Evolutionary conservation across 225 moss, liverwort and hornwort species (phyloP).

Genomic region (Ulota crispa): DNA sequence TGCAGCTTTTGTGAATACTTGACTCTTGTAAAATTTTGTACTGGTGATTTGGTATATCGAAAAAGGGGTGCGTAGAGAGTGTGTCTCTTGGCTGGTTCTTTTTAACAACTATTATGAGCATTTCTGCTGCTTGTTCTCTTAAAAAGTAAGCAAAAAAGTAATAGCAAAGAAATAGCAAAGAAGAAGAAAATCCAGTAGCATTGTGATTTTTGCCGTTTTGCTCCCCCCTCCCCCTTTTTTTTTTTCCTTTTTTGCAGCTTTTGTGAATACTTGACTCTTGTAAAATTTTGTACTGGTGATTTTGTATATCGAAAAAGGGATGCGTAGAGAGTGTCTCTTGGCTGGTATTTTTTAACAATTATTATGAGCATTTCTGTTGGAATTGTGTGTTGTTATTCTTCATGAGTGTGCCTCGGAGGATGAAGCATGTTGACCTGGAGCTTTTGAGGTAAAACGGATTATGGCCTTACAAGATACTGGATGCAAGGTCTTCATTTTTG

Average conservation of each 20-base stretch:
- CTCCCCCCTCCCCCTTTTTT: too few species aligned
- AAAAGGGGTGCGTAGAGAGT: neutral
- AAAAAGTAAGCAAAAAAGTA: too few species aligned
- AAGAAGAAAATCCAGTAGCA: neutral
- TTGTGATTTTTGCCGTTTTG: conserved; percentile 7
- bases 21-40: conserved; percentile 38
- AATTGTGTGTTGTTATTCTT: neutral
- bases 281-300: conserved; percentile 34
- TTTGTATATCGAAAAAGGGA: neutral
- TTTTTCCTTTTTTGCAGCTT: neutral
- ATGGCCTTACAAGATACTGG: too few species aligned
- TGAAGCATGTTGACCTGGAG: too few species aligned
- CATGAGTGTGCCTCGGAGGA: too few species aligned
- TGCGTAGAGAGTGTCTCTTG: neutral
- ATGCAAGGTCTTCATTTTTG: too few species aligned
- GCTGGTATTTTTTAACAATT: neutral
- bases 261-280: conserved; percentile 36
- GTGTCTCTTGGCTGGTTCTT: neutral
- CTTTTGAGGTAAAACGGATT: too few species aligned
- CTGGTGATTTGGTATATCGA: neutral
- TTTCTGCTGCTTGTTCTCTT: conserved; percentile 12
- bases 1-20: conserved; percentile 30
- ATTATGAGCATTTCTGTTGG: neutral
- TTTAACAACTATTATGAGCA: neutral
- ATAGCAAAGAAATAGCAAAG: too few species aligned